Conservation (phyloP, 2,329 filamentous ascomycete genomes). For the Oidium heveae region DNA sequence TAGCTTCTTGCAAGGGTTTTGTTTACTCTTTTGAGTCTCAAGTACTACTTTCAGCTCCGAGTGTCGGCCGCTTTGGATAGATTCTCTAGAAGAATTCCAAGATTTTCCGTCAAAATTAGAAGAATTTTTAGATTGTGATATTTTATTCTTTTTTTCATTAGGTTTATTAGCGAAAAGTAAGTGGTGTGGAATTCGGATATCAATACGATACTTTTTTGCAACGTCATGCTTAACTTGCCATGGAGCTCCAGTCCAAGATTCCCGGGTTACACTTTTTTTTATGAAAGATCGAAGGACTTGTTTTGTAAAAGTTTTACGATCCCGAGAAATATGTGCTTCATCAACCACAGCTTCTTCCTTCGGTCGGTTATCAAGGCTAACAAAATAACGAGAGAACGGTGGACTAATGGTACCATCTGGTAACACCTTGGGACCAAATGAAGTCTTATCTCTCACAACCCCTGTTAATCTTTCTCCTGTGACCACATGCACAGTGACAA, state of each 20-base stretch:
- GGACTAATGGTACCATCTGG: conserved; percentile 45
- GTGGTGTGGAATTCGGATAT: conserved; percentile 62
- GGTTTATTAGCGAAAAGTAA: conserved; percentile 60
- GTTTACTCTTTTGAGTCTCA: conserved; percentile 42
- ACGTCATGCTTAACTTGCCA: conserved; percentile 83
- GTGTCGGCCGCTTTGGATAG: conserved; percentile 19
- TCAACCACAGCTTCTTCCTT: conserved; percentile 56
- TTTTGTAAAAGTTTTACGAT: conserved; percentile 84
- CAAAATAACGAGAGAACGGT: conserved; percentile 57
- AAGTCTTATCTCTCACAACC: conserved; percentile 62
- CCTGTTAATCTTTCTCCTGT: conserved; percentile 47
- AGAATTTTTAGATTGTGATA: conserved; percentile 29
- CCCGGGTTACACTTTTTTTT: conserved; percentile 76
- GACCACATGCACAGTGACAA: conserved; percentile 46
- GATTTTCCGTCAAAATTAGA: conserved; percentile 14
- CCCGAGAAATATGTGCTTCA: conserved; percentile 58
- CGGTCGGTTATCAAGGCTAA: conserved; percentile 42
- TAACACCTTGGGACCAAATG: conserved; percentile 35
- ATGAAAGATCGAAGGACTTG: conserved; percentile 82
- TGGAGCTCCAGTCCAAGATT: conserved; percentile 85
- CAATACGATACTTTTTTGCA: conserved; percentile 62
- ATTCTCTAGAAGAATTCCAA: conserved; percentile 14
- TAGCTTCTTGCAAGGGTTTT: conserved; percentile 19
- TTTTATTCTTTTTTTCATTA: conserved; percentile 47
- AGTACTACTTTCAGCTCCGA: conserved; percentile 48